phyloP scores from a whole-genome alignment of 352 stramenopile genomes.

The Phytopythium vexans region DNA sequence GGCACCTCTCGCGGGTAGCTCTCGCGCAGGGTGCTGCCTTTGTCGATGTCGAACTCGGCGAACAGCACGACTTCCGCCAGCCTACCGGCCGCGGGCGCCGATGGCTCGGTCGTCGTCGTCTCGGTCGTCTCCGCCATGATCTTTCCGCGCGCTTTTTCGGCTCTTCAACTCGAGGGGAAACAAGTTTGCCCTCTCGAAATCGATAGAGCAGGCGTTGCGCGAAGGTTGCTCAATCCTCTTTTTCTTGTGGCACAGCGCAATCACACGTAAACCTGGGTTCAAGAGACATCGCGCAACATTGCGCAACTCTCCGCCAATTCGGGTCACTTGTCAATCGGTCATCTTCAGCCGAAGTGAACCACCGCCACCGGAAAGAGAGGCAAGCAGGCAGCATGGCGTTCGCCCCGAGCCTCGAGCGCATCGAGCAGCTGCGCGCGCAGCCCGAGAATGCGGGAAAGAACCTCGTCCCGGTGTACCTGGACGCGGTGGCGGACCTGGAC shows the following conservation, averaged over 20 bases:
- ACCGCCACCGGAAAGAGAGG: background rate
- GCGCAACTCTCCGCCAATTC: too few relatives aligned
- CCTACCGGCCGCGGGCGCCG: background rate
- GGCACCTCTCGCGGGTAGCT: constrained; percentile 58
- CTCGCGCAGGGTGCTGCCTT: constrained; percentile 78
- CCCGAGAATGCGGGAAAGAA: constrained; percentile 76
- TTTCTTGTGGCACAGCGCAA: constrained; percentile 4
- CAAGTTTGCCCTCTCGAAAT: too few relatives aligned
- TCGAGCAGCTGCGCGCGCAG: constrained; percentile 51
- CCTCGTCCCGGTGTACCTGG: constrained; percentile 82
- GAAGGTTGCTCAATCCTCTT: background rate
- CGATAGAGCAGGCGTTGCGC: background rate
- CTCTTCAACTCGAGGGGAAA: background rate
- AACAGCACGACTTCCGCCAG: constrained; percentile 76
- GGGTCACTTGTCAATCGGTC: background rate
- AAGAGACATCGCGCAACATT: background rate
- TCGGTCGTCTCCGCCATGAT: constrained; percentile 1
- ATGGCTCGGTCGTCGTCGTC: background rate
- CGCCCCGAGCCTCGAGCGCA: constrained; percentile 55
- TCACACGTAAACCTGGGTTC: too few relatives aligned
- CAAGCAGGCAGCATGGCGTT: constrained; percentile 39
- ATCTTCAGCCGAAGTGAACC: background rate
- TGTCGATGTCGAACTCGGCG: constrained; percentile 86
- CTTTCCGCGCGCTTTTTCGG: background rate
- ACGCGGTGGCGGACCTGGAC: constrained; percentile 83